Evolutionary conservation across 2,329 filamentous ascomycete genomes (phyloP).

Genomic region (Ceratocystis papillata): DNA sequence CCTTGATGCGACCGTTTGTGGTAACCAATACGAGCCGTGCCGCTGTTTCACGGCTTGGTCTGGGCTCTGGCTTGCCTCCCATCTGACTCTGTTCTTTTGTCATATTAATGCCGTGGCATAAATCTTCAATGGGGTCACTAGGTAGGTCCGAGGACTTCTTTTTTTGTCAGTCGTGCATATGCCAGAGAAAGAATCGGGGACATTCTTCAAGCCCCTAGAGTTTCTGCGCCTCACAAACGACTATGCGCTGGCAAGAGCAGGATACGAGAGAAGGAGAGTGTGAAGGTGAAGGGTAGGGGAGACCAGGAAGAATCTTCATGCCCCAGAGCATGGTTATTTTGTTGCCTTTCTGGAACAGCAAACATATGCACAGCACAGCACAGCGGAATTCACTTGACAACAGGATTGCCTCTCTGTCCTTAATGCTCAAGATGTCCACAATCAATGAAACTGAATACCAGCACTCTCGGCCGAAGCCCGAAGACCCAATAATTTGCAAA

Average conservation of each 20-base stretch:
- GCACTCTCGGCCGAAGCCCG: background rate
- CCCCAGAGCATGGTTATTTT: background rate
- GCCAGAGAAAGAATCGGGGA: background rate
- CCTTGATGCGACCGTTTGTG: background rate
- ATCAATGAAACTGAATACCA: background rate
- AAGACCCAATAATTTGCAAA: slow-evolving; percentile 8
- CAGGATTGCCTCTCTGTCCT: background rate
- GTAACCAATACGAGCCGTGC: background rate
- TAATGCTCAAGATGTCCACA: background rate
- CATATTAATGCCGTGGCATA: background rate
- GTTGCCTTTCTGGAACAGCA: background rate
- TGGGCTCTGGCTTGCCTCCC: background rate
- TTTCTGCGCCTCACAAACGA: background rate
- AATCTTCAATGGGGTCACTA: background rate
- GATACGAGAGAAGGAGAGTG: too few species aligned
- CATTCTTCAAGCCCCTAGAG: background rate
- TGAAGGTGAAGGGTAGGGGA: too few species aligned
- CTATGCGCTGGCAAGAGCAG: slow-evolving; percentile 3
- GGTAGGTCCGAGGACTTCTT: background rate
- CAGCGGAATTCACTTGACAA: background rate
- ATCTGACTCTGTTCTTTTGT: background rate
- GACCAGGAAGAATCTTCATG: slow-evolving; percentile 8
- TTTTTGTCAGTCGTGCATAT: background rate
- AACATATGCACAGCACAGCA: background rate
- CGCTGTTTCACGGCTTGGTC: background rate